A percentile compares a stretch with the other conserved stretches of the same genome.
phyloP scores from a whole-genome alignment of 1,284 basidiomycete genomes.

The Sparassis latifolia region DNA sequence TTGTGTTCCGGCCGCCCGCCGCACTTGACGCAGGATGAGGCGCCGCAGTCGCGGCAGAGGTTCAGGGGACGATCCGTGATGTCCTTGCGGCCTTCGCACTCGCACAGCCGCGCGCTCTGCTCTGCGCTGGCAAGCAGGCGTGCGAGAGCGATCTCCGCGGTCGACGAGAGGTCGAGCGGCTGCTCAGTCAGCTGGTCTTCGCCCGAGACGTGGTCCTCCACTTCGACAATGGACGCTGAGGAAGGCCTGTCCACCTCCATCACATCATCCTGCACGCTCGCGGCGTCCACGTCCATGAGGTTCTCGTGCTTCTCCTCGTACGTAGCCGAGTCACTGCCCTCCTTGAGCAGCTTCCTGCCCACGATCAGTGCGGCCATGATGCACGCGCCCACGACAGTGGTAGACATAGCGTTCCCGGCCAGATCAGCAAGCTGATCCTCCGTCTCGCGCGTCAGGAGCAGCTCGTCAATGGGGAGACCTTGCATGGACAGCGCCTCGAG shows the following conservation, averaged over 20 bases:
- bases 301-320: conserved; percentile 55
- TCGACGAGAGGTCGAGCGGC: conserved; percentile 65
- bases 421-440: conserved; percentile 93
- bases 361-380: conserved; percentile 79
- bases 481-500: conserved; percentile 91
- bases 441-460: conserved; percentile 86
- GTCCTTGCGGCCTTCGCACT: conserved; percentile 83
- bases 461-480: conserved; percentile 87
- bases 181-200: conserved; percentile 57
- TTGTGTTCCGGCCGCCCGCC: conserved; percentile 89
- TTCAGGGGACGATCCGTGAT: conserved; percentile 68
- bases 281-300: conserved; percentile 27
- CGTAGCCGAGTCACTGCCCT: conserved; percentile 53
- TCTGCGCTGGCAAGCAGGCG: conserved; percentile 63
- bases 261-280: conserved; percentile 22
- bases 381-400: conserved; percentile 90
- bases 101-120: conserved; percentile 74
- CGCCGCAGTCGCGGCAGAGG: conserved; percentile 72
- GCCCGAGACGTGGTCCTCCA: conserved; percentile 59
- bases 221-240: conserved; percentile 16
- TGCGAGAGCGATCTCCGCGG: conserved; percentile 39
- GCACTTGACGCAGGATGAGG: conserved; percentile 80
- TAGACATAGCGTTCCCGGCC: conserved; percentile 96
- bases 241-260: conserved; percentile 21
- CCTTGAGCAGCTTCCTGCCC: conserved; percentile 57